These are phyloP conservation scores for Nannochloropsis salina DNA, from an alignment of 108 stramenopile species.

Conservation along the genomic window DNA sequence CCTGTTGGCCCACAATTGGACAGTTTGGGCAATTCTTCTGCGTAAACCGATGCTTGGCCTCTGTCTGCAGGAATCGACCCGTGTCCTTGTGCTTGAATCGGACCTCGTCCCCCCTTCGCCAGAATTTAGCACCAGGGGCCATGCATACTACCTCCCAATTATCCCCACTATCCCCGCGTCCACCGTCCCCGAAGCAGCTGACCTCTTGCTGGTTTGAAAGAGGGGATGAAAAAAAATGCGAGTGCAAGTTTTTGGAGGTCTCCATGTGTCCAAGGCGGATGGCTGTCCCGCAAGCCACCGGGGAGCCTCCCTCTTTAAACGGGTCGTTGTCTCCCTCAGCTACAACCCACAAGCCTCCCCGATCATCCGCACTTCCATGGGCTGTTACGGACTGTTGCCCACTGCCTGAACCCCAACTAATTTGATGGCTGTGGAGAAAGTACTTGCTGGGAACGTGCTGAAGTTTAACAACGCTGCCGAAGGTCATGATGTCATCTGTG, in stretches of 20 bases:
- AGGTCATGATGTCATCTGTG: conserved; percentile 29
- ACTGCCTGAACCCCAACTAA: conserved; percentile 52
- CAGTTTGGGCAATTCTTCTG: conserved; percentile 51
- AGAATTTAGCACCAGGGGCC: neutral
- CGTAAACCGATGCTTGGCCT: conserved; percentile 24
- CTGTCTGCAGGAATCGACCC: conserved; percentile 43
- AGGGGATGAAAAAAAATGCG: conserved; percentile 46
- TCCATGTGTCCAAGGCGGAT: conserved; percentile 50
- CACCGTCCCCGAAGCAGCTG: conserved; percentile 50
- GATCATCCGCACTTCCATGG: conserved; percentile 46
- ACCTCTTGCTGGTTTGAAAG: conserved; percentile 37
- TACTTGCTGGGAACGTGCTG: conserved; percentile 35
- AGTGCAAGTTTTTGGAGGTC: conserved; percentile 53
- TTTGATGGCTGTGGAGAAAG: conserved; percentile 53
- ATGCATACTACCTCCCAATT: conserved; percentile 47
- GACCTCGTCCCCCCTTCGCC: conserved; percentile 23
- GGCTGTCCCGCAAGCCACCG: conserved; percentile 44
- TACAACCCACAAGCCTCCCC: conserved; percentile 51
- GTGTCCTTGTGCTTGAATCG: conserved; percentile 40
- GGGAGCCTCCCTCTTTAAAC: conserved; percentile 43
- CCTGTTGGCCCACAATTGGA: conserved; percentile 52
- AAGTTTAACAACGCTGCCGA: conserved; percentile 48
- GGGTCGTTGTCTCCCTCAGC: conserved; percentile 32
- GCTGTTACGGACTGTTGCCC: conserved; percentile 56
- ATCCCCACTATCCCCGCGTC: conserved; percentile 53